A percentile compares a stretch with the other conserved stretches of the same genome.
Conservation (phyloP, 352 stramenopile species). For the Globisporangium takayamanum region DNA sequence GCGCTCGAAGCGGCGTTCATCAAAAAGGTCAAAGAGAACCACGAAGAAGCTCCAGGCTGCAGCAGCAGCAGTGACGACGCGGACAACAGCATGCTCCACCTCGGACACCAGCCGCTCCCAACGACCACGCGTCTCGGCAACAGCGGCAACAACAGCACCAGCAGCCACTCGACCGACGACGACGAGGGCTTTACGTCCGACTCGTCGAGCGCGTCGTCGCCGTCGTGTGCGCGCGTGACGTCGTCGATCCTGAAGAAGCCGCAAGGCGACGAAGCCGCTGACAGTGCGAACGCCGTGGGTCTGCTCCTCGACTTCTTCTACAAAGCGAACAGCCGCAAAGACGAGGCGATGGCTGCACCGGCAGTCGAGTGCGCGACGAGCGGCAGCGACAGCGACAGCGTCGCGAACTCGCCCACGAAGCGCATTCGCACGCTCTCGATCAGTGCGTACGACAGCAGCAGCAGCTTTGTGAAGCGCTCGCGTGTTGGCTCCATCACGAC, state of each 20-base stretch:
- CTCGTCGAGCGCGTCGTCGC: constrained; percentile 17
- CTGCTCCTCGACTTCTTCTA: constrained; percentile 78
- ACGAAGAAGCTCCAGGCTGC: constrained; percentile 47
- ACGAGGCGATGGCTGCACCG: constrained; percentile 1
- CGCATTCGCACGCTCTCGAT: constrained; percentile 69
- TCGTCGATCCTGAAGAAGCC: constrained; percentile 5
- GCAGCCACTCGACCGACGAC: constrained; percentile 8
- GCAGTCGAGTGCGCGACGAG: neutral
- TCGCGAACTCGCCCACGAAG: constrained; percentile 64
- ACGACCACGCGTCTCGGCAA: constrained; percentile 2
- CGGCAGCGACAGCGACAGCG: constrained; percentile 20
- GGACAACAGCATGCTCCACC: neutral
- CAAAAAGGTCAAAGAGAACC: constrained; percentile 74
- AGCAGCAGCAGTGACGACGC: constrained; percentile 22
- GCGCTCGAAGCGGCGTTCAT: constrained; percentile 69
- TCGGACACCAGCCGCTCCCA: constrained; percentile 13
- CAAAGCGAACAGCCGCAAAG: constrained; percentile 67
- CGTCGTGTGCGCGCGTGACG: neutral
- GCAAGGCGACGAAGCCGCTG: constrained; percentile 25
- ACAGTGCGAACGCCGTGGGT: constrained; percentile 63
- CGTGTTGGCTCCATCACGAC: constrained; percentile 60
- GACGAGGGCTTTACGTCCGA: constrained; percentile 26
- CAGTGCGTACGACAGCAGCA: constrained; percentile 41
- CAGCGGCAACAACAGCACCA: constrained; percentile 8
- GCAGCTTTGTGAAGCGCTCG: constrained; percentile 51